Conservation (phyloP, 2,329 filamentous ascomycete genomes). For the Penicillium sp. region DNA sequence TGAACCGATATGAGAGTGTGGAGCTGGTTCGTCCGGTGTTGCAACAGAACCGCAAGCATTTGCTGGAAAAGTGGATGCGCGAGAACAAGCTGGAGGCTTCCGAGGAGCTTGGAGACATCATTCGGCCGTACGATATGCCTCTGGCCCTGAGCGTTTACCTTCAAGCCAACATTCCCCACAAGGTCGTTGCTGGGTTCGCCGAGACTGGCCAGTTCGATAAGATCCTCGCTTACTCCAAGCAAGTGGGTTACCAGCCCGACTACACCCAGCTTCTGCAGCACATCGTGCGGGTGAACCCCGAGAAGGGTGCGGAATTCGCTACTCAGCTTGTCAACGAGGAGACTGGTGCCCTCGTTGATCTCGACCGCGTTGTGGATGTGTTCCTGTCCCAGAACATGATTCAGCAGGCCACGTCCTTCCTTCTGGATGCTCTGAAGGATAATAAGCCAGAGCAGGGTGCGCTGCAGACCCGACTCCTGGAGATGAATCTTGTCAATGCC, state of each 20-base stretch:
- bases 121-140: conserved; percentile 81
- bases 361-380: conserved; percentile 92
- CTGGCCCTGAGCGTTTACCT: conserved; percentile 86
- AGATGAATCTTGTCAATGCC: conserved; percentile 97
- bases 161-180: conserved; percentile 82
- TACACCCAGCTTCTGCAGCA: conserved; percentile 89
- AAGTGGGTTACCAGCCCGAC: conserved; percentile 87
- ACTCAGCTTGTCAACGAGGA: conserved; percentile 87
- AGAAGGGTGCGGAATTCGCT: conserved; percentile 93
- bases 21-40: conserved; percentile 91
- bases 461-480: conserved; percentile 86
- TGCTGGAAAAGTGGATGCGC: conserved; percentile 96
- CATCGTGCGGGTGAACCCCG: conserved; percentile 82
- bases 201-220: conserved; percentile 96
- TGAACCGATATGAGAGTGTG: conserved; percentile 90
- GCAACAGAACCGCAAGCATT: conserved; percentile 86
- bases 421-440: conserved; percentile 89
- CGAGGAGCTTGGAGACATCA: conserved; percentile 91
- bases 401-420: conserved; percentile 95
- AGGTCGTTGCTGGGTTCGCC: conserved; percentile 90
- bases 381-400: conserved; percentile 98
- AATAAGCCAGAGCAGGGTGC: conserved; percentile 91
- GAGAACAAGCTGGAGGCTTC: conserved; percentile 95
- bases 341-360: conserved; percentile 78
- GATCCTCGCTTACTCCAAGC: conserved; percentile 83